phyloP scores from a whole-genome alignment of 495 filamentous ascomycete species.

The Xanthoparmelia taractica region DNA sequence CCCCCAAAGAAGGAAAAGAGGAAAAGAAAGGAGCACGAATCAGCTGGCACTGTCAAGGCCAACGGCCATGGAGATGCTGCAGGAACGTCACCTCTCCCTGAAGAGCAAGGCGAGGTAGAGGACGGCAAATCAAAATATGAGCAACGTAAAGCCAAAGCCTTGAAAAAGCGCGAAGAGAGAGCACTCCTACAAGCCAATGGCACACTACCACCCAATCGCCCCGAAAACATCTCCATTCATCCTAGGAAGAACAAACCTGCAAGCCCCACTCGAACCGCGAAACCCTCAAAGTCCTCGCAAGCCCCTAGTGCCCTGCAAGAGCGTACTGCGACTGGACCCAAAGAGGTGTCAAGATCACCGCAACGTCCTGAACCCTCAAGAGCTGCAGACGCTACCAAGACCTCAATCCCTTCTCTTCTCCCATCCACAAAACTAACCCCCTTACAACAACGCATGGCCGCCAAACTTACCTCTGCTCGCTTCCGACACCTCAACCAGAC shows the following conservation, averaged over 20 bases:
- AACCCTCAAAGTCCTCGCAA: constrained; percentile 4
- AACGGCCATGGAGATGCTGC: background rate
- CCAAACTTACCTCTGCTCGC: constrained; percentile 85
- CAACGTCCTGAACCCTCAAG: background rate
- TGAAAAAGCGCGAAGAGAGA: constrained; percentile 15
- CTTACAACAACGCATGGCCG: constrained; percentile 84
- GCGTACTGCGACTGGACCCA: background rate
- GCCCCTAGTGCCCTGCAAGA: background rate
- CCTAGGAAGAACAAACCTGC: background rate
- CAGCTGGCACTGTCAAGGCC: constrained; percentile 21
- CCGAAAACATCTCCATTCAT: constrained; percentile 1
- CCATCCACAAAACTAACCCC: constrained; percentile 61
- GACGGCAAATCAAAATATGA: constrained; percentile 16
- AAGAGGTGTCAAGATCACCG: background rate
- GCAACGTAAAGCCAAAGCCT: constrained; percentile 17
- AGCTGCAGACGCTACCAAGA: constrained; percentile 19
- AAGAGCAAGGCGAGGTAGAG: background rate
- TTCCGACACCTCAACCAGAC: constrained; percentile 97
- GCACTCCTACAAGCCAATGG: constrained; percentile 16
- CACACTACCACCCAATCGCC: constrained; percentile 10
- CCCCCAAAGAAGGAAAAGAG: constrained; percentile 28
- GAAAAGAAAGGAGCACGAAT: constrained; percentile 30
- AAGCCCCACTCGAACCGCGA: background rate
- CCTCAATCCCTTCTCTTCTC: constrained; percentile 26
- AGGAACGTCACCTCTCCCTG: background rate